Conservation (phyloP, 2,329 filamentous ascomycete species). For the Colletotrichum australisinense region DNA sequence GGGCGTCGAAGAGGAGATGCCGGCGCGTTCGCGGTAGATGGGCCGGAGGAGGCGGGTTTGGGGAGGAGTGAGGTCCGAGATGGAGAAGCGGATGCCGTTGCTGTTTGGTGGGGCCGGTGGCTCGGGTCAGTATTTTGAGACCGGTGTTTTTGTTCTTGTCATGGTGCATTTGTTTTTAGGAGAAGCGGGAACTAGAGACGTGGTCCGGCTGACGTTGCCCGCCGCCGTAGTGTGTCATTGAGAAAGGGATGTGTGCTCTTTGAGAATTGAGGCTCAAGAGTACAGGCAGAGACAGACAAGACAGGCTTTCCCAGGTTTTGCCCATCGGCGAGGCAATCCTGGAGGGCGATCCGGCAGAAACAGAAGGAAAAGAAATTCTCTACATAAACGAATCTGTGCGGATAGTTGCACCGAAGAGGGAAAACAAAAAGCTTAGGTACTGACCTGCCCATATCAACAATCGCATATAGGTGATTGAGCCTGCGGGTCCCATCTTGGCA, state of each 20-base stretch:
- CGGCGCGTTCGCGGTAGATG: constrained; percentile 80
- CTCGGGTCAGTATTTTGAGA: constrained; percentile 10
- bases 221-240: not conserved
- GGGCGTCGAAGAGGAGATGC: constrained; percentile 90
- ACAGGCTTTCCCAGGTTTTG: not conserved
- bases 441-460: constrained; percentile 72
- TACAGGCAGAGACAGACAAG: not conserved
- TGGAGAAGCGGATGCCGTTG: constrained; percentile 94
- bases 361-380: not conserved
- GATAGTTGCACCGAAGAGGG: not conserved
- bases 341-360: not conserved
- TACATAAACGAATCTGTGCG: not conserved
- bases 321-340: not conserved
- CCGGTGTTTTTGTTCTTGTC: not conserved
- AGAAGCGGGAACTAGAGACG: not conserved
- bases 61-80: constrained; percentile 81
- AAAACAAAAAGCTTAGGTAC: constrained; percentile 36
- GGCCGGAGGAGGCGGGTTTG: constrained; percentile 79
- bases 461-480: constrained; percentile 63
- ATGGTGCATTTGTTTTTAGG: not conserved
- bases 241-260: not conserved
- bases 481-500: constrained; percentile 60
- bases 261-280: not conserved
- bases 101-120: constrained; percentile 54
- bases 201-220: not conserved